phyloP scores from a whole-genome alignment of 1,284 basidiomycete genomes.

The Ganoderma leucocontextum region DNA sequence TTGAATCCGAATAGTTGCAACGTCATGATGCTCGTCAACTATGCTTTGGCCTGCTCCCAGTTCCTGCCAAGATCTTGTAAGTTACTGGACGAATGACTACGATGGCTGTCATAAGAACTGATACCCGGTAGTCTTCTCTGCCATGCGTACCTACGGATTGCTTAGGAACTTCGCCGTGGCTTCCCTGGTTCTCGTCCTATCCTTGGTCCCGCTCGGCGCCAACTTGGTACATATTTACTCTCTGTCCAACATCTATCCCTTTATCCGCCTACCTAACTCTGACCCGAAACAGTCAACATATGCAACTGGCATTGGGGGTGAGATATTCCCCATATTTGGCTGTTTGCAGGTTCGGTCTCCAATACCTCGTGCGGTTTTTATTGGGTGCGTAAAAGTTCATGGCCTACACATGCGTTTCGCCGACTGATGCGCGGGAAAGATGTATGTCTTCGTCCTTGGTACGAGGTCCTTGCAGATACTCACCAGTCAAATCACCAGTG shows the following conservation, averaged over 20 bases:
- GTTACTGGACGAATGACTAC: neutral
- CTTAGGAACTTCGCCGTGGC: neutral
- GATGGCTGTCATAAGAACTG: neutral
- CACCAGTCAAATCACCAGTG: neutral
- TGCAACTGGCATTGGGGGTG: neutral
- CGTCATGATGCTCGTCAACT: neutral
- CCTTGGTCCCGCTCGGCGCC: neutral
- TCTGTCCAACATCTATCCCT: no score
- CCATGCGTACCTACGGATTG: neutral
- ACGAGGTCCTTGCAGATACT: neutral
- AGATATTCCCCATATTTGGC: neutral
- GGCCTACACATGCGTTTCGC: neutral
- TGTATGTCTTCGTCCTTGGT: neutral
- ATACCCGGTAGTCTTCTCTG: neutral
- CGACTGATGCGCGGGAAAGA: neutral
- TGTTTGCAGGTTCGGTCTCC: neutral
- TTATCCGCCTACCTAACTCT: neutral
- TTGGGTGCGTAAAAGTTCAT: neutral
- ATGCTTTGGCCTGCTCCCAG: neutral
- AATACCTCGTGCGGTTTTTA: neutral
- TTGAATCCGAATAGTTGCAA: neutral
- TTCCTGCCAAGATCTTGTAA: neutral
- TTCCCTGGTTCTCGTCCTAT: neutral
- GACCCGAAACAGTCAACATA: neutral
- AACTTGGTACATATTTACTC: neutral